These are phyloP conservation scores for Hemisphaericaspora nanyangensis DNA, from an alignment of 805 yeast genomes.

Conservation along the genomic window DNA sequence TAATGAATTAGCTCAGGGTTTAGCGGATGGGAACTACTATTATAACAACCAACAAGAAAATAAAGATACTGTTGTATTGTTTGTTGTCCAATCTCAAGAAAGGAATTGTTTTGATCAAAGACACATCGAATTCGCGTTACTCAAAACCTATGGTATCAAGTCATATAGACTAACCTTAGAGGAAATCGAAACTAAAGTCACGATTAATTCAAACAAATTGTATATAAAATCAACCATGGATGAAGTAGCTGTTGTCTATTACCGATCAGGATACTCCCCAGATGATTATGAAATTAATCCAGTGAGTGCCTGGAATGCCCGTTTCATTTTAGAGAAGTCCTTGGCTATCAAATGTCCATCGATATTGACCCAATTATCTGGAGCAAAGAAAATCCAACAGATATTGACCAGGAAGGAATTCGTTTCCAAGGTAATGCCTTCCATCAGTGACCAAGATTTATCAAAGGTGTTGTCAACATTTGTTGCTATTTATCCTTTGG, in stretches of 20 bases:
- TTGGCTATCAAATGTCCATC: conserved; percentile 91
- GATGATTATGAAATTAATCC: conserved; percentile 57
- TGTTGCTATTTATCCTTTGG: conserved; percentile 85
- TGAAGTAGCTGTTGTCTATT: conserved; percentile 86
- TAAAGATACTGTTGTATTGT: conserved; percentile 54
- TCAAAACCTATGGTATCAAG: conserved; percentile 51
- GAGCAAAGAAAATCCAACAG: conserved; percentile 93
- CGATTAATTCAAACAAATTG: conserved; percentile 44
- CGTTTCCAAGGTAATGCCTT: conserved; percentile 45
- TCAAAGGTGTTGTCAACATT: conserved; percentile 54
- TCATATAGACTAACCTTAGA: conserved; percentile 67
- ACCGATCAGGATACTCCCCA: conserved; percentile 86
- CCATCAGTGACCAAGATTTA: conserved; percentile 22
- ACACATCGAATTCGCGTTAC: conserved; percentile 67
- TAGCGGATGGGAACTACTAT: conserved; percentile 59
- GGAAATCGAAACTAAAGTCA: conserved; percentile 46
- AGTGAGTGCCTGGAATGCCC: conserved; percentile 71
- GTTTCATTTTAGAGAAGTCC: conserved; percentile 68
- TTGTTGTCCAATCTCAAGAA: conserved; percentile 82
- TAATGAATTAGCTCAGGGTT: conserved; percentile 57
- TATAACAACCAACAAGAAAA: conserved; percentile 38
- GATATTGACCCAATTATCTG: conserved; percentile 82
- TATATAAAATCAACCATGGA: conserved; percentile 51
- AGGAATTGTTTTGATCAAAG: conserved; percentile 92
- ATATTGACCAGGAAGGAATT: conserved; percentile 57